A percentile compares a stretch with the other conserved stretches of the same genome.
phyloP scores from a whole-genome alignment of 331 rosid genomes.

The Quercus lobata region DNA sequence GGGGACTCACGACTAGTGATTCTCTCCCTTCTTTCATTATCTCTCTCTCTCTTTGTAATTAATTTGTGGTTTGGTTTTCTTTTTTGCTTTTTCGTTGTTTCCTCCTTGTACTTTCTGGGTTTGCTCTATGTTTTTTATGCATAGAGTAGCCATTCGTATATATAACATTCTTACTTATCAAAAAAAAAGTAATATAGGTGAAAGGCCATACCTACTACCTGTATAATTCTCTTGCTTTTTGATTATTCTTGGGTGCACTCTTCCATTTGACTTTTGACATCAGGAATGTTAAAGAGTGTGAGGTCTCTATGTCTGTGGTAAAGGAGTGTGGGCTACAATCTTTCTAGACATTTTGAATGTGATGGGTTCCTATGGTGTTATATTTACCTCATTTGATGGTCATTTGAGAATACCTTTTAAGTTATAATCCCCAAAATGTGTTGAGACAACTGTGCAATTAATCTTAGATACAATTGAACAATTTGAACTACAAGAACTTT shows the following conservation, averaged over 20 bases:
- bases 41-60: too few species aligned
- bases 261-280: not conserved
- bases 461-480: not conserved
- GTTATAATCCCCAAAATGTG: not conserved
- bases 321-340: not conserved
- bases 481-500: not conserved
- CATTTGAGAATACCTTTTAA: not conserved
- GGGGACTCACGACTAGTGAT: too few species aligned
- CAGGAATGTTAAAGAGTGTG: not conserved
- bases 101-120: too few species aligned
- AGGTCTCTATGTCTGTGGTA: not conserved
- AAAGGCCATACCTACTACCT: not conserved
- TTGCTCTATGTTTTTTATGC: too few species aligned
- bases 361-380: not conserved
- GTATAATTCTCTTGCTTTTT: not conserved
- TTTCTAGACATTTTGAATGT: not conserved
- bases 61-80: too few species aligned
- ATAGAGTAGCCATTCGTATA: too few species aligned
- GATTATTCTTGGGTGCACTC: not conserved
- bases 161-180: too few species aligned
- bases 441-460: not conserved
- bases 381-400: not conserved
- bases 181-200: not conserved
- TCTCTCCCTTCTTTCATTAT: too few species aligned
- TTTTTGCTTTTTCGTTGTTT: too few species aligned